A percentile compares a stretch with the other conserved stretches of the same genome.
Conservation (phyloP, 768 basidiomycete genomes). For the Agaricus subrufescens region DNA sequence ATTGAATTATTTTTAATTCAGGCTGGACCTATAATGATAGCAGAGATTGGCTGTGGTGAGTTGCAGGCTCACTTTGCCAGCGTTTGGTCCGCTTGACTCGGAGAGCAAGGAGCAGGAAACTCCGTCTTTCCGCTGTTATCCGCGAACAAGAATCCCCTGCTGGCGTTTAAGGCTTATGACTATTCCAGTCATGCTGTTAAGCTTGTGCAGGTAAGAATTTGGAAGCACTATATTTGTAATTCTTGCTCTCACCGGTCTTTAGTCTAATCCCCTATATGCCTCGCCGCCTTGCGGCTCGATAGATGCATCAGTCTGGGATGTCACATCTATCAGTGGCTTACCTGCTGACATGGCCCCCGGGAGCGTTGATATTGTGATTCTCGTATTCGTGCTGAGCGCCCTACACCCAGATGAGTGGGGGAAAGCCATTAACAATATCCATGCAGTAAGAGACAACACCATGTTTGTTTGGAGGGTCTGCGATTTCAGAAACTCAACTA, state of each 20-base stretch:
- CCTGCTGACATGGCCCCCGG: conserved; percentile 60
- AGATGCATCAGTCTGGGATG: conserved; percentile 85
- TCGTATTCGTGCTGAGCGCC: conserved; percentile 92
- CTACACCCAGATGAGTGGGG: conserved; percentile 92
- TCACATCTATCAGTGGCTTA: conserved; percentile 58
- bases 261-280: conserved; percentile 72
- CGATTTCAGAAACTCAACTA: not conserved
- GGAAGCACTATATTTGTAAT: not conserved
- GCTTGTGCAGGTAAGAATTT: conserved; percentile 67
- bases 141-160: conserved; percentile 76
- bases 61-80: not conserved
- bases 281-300: conserved; percentile 67
- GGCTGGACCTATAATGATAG: conserved; percentile 75
- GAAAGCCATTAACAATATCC: conserved; percentile 75
- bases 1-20: conserved; percentile 23
- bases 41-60: conserved; percentile 90
- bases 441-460: conserved; percentile 42
- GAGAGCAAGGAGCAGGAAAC: conserved; percentile 82
- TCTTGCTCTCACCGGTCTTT: conserved; percentile 2
- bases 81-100: not conserved
- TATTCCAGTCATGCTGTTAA: conserved; percentile 88
- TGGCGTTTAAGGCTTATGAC: conserved; percentile 80
- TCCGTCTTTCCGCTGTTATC: conserved; percentile 85
- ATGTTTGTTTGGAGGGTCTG: not conserved
- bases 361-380: conserved; percentile 83